A percentile compares a stretch with the other conserved stretches of the same genome.
Evolutionary conservation across 1,139 yeast species (phyloP).

Genomic region (Meyerozyma sp.): DNA sequence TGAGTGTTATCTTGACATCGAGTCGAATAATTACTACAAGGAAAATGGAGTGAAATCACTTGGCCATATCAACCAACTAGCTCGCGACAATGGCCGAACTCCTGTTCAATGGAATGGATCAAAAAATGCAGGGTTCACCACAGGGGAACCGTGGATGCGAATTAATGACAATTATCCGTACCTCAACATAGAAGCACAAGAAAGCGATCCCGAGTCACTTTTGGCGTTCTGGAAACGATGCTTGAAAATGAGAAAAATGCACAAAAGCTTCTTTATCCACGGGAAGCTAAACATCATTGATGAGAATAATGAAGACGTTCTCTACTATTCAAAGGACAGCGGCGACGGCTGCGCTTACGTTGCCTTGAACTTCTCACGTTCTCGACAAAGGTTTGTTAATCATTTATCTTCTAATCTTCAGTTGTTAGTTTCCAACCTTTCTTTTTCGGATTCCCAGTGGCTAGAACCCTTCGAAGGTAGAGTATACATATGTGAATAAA

Average conservation of each 20-base stretch:
- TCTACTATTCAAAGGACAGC: conserved; percentile 6
- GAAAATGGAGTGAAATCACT: conserved; percentile 2
- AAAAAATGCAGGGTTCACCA: conserved; percentile 9
- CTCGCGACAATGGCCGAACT: conserved; percentile 11
- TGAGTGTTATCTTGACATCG: conserved; percentile 11
- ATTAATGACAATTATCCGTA: conserved; percentile 10
- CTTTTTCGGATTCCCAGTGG: neutral
- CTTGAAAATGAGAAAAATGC: conserved; percentile 7
- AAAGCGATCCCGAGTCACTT: conserved; percentile 9
- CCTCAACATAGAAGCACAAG: conserved; percentile 10
- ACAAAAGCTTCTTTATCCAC: conserved; percentile 9
- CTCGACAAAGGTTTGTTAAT: conserved; percentile 6
- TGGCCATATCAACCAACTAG: conserved; percentile 9
- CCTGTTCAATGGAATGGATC: conserved; percentile 13
- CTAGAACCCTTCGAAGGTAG: neutral
- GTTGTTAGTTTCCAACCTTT: conserved; percentile 8
- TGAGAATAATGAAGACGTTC: conserved; percentile 8
- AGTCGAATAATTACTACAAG: conserved; percentile 10
- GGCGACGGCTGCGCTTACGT: conserved; percentile 6
- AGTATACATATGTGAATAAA: neutral
- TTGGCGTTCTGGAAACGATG: conserved; percentile 10
- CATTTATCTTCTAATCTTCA: conserved; percentile 6
- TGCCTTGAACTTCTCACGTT: conserved; percentile 9
- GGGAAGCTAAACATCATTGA: conserved; percentile 10
- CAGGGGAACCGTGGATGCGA: conserved; percentile 12